phyloP scores from a whole-genome alignment of 1,284 basidiomycete species.

The Moesziomyces antarcticus region DNA sequence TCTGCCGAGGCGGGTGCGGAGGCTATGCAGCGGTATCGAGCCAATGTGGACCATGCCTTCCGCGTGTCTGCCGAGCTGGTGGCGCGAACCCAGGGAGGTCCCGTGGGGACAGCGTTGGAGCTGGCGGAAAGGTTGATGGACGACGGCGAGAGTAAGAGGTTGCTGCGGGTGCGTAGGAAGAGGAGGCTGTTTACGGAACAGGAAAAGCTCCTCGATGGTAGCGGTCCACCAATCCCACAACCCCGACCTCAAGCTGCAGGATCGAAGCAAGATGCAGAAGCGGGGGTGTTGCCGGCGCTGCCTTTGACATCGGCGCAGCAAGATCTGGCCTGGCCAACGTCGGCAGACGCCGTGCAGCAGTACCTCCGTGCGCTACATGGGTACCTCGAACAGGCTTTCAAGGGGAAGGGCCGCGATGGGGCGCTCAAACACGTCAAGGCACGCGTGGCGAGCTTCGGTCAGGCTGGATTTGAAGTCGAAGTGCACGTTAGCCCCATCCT shows the following conservation, averaged over 20 bases:
- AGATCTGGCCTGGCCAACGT: slow-evolving; percentile 8
- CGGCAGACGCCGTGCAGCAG: slow-evolving; percentile 9
- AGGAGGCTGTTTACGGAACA: slow-evolving; percentile 33
- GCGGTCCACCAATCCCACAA: slow-evolving; percentile 11
- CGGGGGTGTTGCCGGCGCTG: slow-evolving; percentile 16
- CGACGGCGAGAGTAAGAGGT: slow-evolving; percentile 9
- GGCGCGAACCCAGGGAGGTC: slow-evolving; percentile 13
- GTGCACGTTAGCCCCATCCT: slow-evolving; percentile 13
- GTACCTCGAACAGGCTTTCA: slow-evolving; percentile 20
- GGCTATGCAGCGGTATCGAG: slow-evolving; percentile 30
- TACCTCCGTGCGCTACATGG: slow-evolving; percentile 21
- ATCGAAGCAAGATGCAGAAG: not conserved
- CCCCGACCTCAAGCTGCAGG: not conserved
- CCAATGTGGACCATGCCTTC: slow-evolving; percentile 42
- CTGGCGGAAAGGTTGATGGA: slow-evolving; percentile 32
- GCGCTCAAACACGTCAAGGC: slow-evolving; percentile 24
- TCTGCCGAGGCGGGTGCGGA: slow-evolving; percentile 4
- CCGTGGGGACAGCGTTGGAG: slow-evolving; percentile 21
- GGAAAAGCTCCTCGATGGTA: slow-evolving; percentile 29
- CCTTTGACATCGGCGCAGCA: slow-evolving; percentile 1
- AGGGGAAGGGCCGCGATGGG: not conserved
- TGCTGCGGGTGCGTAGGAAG: slow-evolving; percentile 36
- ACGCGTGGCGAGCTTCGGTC: slow-evolving; percentile 7
- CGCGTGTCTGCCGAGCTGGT: slow-evolving; percentile 28
- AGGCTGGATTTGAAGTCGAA: slow-evolving; percentile 15